Percentiles rank a stretch among this genome's conserved stretches.
phyloP scores from a whole-genome alignment of 257 asterid species.

The Anisodus acutangulus region DNA sequence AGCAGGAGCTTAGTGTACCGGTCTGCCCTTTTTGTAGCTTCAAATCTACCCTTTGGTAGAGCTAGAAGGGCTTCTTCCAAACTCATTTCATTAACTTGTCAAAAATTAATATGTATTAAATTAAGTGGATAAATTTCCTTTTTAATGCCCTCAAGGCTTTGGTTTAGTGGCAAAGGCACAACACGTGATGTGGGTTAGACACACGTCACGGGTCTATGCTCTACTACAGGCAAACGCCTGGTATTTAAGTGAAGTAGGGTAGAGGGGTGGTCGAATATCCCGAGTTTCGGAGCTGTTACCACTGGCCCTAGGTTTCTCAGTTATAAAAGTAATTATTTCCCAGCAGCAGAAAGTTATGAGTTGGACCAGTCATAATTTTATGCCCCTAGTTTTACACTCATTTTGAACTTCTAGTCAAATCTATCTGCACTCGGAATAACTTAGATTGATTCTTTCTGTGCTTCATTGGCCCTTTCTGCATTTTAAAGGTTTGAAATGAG shows the following conservation, averaged over 20 bases:
- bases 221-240: not conserved
- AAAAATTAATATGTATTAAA: not conserved
- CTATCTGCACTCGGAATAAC: not conserved
- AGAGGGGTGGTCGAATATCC: not conserved
- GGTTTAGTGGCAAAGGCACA: not conserved
- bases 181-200: not conserved
- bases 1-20: too few relatives aligned
- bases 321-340: not conserved
- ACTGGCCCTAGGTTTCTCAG: not conserved
- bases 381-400: not conserved
- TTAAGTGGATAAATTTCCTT: not conserved
- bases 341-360: not conserved
- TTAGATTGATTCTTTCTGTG: not conserved
- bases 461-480: not conserved
- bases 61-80: conserved; percentile 11
- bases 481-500: not conserved
- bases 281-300: not conserved
- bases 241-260: too few relatives aligned
- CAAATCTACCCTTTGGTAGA: not conserved
- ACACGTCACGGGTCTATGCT: not conserved
- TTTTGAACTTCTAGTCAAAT: not conserved
- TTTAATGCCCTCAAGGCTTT: not conserved
- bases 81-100: conserved; percentile 14
- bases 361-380: not conserved
- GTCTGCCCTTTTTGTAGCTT: not conserved